phyloP scores from a whole-genome alignment of 2,329 filamentous ascomycete genomes.

The Penicillium janthinellum region DNA sequence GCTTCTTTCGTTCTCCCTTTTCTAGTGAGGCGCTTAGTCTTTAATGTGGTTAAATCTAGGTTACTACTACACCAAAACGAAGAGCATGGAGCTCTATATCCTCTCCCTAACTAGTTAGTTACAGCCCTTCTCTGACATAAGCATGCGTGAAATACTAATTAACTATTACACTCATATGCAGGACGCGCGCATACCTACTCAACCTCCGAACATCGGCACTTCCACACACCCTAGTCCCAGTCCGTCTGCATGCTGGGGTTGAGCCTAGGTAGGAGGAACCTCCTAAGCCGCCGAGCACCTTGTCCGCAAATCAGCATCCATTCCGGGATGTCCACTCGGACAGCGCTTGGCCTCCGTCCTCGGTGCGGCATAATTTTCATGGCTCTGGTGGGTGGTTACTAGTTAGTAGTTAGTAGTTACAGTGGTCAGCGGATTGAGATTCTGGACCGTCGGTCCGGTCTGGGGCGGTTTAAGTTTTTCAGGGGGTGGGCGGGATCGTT shows the following conservation, averaged over 20 bases:
- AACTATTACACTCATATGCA: neutral
- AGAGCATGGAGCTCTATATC: neutral
- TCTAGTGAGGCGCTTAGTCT: neutral
- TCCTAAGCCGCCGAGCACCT: neutral
- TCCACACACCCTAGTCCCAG: neutral
- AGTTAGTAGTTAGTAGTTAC: too few relatives aligned
- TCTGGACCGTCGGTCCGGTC: conserved; percentile 7
- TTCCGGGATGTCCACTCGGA: neutral
- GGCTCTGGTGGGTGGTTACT: neutral
- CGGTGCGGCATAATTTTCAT: conserved; percentile 2
- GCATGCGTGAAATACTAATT: neutral
- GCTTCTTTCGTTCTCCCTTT: neutral
- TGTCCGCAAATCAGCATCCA: neutral
- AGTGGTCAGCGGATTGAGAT: too few relatives aligned
- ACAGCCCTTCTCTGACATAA: neutral
- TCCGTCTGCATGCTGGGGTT: neutral
- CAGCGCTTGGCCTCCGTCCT: neutral
- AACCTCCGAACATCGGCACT: neutral
- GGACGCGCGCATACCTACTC: neutral
- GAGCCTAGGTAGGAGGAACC: neutral
- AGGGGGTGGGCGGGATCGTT: neutral
- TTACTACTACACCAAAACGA: too few relatives aligned
- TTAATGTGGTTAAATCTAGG: too few relatives aligned
- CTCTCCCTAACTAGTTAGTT: too few relatives aligned
- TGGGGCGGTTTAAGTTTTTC: neutral